A percentile compares a stretch with the other conserved stretches of the same genome.
Evolutionary conservation across 371 early-diverging fungal genomes (phyloP).

Genomic region (Rhizopus arrhizus): DNA sequence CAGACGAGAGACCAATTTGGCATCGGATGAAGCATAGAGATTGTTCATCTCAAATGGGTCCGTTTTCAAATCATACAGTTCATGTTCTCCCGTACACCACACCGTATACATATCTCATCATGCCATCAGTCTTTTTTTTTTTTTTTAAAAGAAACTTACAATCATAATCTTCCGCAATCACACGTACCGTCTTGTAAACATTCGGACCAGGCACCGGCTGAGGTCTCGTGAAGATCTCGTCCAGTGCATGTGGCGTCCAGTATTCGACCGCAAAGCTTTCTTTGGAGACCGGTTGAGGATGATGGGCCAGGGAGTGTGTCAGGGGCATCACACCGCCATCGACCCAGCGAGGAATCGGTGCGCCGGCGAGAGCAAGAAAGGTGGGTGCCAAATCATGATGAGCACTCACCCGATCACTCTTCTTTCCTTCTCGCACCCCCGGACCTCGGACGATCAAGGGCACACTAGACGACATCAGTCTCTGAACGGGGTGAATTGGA

Average conservation of each 20-base stretch:
- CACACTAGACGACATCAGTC: no score
- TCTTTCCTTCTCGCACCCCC: slow-evolving; percentile 53
- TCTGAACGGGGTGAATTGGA: no score
- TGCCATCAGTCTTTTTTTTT: not conserved
- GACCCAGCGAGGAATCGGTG: slow-evolving; percentile 47
- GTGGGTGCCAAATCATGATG: slow-evolving; percentile 68
- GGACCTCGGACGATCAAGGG: slow-evolving; percentile 70
- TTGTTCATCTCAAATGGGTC: slow-evolving; percentile 66
- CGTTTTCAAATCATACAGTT: slow-evolving; percentile 57
- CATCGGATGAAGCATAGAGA: slow-evolving; percentile 30
- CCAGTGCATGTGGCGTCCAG: slow-evolving; percentile 49
- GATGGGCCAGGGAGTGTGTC: slow-evolving; percentile 37
- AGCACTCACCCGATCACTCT: slow-evolving; percentile 50
- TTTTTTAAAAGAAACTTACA: slow-evolving; percentile 25
- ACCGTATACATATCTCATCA: slow-evolving; percentile 52
- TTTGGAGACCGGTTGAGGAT: slow-evolving; percentile 44
- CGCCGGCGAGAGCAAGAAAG: slow-evolving; percentile 57
- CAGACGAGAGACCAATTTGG: slow-evolving; percentile 50
- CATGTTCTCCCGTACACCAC: slow-evolving; percentile 69
- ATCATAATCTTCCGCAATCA: slow-evolving; percentile 56
- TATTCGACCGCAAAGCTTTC: slow-evolving; percentile 68
- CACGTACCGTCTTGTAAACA: slow-evolving; percentile 63
- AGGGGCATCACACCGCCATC: slow-evolving; percentile 62
- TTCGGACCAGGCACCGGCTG: slow-evolving; percentile 27
- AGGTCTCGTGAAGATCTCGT: not conserved